A percentile compares a stretch with the other conserved stretches of the same genome.
Conservation (phyloP, 495 filamentous ascomycete genomes). For the Tuber brumale region DNA sequence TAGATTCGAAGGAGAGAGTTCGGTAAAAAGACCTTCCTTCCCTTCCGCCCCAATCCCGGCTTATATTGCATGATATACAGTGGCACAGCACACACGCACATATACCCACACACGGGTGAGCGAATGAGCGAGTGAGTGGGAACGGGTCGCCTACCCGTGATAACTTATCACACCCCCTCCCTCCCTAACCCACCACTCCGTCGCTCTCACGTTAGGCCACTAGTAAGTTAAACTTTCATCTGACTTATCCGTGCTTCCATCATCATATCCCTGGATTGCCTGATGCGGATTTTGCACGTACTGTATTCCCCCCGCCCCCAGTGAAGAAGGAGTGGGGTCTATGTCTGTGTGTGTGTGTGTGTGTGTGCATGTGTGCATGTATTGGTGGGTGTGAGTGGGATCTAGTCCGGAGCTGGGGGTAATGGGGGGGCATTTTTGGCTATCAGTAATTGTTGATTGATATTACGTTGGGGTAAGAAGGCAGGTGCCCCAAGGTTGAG, state of each 20-base stretch:
- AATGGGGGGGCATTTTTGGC: background rate
- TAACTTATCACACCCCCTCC: background rate
- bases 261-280: background rate
- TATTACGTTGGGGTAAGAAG: background rate
- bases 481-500: background rate
- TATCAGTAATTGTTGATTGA: background rate
- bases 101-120: background rate
- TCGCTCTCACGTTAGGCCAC: background rate
- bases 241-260: background rate
- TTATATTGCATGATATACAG: background rate
- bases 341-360: background rate
- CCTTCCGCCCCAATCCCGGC: background rate
- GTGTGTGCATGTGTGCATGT: background rate
- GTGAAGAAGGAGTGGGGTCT: background rate
- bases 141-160: background rate
- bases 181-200: background rate
- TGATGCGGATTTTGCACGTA: background rate
- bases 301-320: background rate
- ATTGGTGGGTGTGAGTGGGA: background rate
- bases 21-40: background rate
- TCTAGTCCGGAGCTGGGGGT: background rate
- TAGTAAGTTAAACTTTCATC: background rate
- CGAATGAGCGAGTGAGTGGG: background rate
- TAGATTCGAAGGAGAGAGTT: background rate
- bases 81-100: background rate